A percentile compares a stretch with the other conserved stretches of the same genome.
Evolutionary conservation across 306 rosid species (phyloP).

Genomic region (Trifolium subterraneum): DNA sequence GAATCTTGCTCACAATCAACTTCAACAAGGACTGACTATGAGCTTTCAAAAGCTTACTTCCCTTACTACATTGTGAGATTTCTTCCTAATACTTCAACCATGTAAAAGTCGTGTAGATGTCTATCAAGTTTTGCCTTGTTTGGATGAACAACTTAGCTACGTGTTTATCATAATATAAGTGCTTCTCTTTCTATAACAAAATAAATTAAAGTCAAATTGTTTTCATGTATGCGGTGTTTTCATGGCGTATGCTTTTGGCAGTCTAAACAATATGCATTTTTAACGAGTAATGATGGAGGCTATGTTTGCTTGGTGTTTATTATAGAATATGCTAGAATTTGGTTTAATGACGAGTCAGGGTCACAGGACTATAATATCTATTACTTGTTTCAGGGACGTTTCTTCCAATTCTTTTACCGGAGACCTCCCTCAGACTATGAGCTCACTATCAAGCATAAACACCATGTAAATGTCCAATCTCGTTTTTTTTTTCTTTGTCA

Average conservation of each 20-base stretch:
- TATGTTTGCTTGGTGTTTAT: conserved; percentile 10
- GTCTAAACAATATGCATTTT: conserved; percentile 1
- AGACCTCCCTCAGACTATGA: conserved; percentile 79
- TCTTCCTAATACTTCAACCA: conserved; percentile 41
- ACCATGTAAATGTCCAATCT: conserved; percentile 61
- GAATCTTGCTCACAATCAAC: conserved; percentile 84
- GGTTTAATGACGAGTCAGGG: conserved; percentile 6
- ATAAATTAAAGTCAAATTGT: neutral
- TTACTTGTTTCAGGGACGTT: conserved; percentile 77
- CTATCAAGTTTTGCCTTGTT: neutral
- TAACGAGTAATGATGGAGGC: conserved; percentile 7
- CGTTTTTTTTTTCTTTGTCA: neutral
- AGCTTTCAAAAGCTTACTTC: conserved; percentile 72
- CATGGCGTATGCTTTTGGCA: conserved; percentile 16
- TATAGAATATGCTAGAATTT: conserved; percentile 25
- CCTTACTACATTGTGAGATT: conserved; percentile 79
- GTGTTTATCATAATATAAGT: neutral
- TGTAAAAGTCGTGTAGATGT: conserved; percentile 28
- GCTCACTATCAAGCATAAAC: conserved; percentile 74
- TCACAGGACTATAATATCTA: conserved; percentile 34
- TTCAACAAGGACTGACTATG: conserved; percentile 61
- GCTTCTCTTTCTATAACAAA: neutral
- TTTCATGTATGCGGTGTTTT: neutral
- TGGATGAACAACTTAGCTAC: neutral
- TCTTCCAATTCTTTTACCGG: conserved; percentile 82